phyloP scores from a whole-genome alignment of 176 grass and related monocot genomes.

The Carex littledalei region DNA sequence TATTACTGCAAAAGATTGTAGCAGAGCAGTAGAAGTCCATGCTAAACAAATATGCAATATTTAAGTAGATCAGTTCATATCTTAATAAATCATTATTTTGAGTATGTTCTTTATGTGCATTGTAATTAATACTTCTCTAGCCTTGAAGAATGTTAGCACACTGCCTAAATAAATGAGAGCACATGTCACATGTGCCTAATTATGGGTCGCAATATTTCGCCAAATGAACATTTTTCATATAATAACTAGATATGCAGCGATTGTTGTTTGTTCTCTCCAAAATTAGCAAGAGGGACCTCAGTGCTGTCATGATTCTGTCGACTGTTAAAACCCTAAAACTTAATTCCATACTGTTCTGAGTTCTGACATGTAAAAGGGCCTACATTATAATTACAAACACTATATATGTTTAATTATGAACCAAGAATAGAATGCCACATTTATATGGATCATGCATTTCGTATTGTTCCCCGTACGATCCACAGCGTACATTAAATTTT shows the following conservation, averaged over 20 bases:
- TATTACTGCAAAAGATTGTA: not conserved
- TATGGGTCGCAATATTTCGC: not conserved
- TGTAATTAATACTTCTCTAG: not conserved
- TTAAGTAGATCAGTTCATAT: not conserved
- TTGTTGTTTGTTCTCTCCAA: not conserved
- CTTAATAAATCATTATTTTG: not conserved
- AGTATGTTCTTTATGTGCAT: not conserved
- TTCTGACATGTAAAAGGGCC: not conserved
- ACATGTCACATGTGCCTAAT: not conserved
- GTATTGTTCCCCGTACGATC: not conserved
- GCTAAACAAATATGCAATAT: not conserved
- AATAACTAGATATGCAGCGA: not conserved
- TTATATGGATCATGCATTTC: constrained; percentile 2
- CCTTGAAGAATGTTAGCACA: not conserved
- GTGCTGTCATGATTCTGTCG: not conserved
- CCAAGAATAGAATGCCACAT: not conserved
- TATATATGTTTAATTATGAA: not conserved
- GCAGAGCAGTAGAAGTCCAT: not conserved
- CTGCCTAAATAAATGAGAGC: not conserved
- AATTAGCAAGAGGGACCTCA: not conserved
- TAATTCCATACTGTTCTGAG: not conserved
- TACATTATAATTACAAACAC: not conserved
- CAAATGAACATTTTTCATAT: not conserved
- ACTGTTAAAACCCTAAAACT: not conserved
- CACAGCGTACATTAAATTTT: not conserved